A percentile compares a stretch with the other conserved stretches of the same genome.
These are phyloP conservation scores for Massarina eburnea DNA, from an alignment of 2,329 filamentous ascomycete species.

Conservation along the genomic window DNA sequence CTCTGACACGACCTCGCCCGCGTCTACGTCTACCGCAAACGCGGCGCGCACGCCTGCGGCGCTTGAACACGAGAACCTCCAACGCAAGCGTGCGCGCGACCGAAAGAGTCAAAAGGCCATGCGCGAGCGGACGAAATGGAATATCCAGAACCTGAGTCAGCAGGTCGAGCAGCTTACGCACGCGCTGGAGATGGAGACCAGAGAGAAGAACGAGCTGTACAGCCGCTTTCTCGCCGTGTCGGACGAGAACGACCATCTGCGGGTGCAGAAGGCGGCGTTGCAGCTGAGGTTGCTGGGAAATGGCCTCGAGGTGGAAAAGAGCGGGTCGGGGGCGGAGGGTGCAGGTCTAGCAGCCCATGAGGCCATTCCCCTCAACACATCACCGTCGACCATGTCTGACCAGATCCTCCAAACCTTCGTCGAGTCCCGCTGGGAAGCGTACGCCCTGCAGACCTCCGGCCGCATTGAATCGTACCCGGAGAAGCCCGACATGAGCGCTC, in stretches of 20 bases:
- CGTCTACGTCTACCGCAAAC: not conserved
- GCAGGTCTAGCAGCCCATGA: conserved; percentile 10
- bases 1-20: conserved; percentile 3
- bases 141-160: conserved; percentile 22
- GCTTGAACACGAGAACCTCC: conserved; percentile 14
- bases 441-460: conserved; percentile 13
- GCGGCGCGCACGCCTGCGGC: not conserved
- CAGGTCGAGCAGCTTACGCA: conserved; percentile 21
- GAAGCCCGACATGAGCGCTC: conserved; percentile 17
- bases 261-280: conserved; percentile 24
- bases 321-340: not conserved
- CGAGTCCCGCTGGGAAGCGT: conserved; percentile 19
- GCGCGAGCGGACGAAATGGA: conserved; percentile 24
- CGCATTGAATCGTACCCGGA: conserved; percentile 16
- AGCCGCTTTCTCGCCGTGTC: conserved; percentile 16
- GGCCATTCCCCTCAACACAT: conserved; percentile 21
- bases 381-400: conserved; percentile 21
- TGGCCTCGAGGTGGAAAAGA: conserved; percentile 3
- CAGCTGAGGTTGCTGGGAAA: conserved; percentile 21
- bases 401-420: conserved; percentile 27
- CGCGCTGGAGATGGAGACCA: conserved; percentile 14
- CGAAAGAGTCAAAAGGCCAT: conserved; percentile 27
- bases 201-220: conserved; percentile 17
- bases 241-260: conserved; percentile 24
- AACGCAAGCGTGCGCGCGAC: conserved; percentile 24